Percentiles rank a stretch among this genome's conserved stretches.
Conservation (phyloP, 352 stramenopile genomes). For the Phytopythium oedochilum region DNA sequence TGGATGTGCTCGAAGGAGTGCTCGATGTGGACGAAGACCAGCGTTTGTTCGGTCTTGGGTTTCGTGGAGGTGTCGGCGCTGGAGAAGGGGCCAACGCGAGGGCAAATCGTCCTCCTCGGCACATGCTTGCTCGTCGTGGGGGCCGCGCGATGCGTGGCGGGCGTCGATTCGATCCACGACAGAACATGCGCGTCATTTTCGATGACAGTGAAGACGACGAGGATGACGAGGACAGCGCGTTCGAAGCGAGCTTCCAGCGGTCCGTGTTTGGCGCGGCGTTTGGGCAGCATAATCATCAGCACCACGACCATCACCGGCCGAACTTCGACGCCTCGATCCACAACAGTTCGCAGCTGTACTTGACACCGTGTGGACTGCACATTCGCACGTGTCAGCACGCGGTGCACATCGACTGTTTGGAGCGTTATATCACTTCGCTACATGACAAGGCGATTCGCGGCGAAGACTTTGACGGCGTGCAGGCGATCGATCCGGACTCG, state of each 20-base stretch:
- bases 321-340: slow-evolving; percentile 34
- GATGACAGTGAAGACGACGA: slow-evolving; percentile 48
- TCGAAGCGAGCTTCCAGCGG: slow-evolving; percentile 9
- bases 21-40: slow-evolving; percentile 62
- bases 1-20: slow-evolving; percentile 64
- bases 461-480: slow-evolving; percentile 86
- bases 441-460: slow-evolving; percentile 86
- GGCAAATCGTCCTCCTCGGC: not conserved
- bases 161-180: slow-evolving; percentile 12
- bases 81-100: not conserved
- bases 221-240: slow-evolving; percentile 36
- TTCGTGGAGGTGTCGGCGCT: not conserved
- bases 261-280: slow-evolving; percentile 17
- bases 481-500: slow-evolving; percentile 85
- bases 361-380: slow-evolving; percentile 76
- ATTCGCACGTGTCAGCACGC: slow-evolving; percentile 85
- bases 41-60: slow-evolving; percentile 24
- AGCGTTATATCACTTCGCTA: slow-evolving; percentile 81
- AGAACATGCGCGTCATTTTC: slow-evolving; percentile 25
- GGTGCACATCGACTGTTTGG: slow-evolving; percentile 83
- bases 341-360: slow-evolving; percentile 62
- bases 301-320: slow-evolving; percentile 35
- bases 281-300: not conserved
- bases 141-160: slow-evolving; percentile 3
- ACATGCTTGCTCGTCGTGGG: slow-evolving; percentile 20